Evolutionary conservation across 139 green algal species (phyloP).

Genomic region (Closterium sp.): DNA sequence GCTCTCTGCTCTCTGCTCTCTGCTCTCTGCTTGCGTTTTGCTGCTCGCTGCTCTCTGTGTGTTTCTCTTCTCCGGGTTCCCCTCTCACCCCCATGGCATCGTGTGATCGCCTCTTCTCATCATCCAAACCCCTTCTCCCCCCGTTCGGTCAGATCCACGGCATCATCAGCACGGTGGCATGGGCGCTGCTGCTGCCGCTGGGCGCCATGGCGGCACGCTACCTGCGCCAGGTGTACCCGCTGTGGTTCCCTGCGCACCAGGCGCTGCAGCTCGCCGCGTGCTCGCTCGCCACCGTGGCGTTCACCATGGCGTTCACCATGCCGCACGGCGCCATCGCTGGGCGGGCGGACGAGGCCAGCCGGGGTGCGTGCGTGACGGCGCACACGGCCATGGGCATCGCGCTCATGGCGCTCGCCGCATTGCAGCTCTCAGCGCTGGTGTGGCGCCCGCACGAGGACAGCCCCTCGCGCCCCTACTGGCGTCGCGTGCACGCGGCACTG

Average conservation of each 20-base stretch:
- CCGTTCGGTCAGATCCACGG: slow-evolving; percentile 1
- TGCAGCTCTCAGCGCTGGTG: slow-evolving; percentile 16
- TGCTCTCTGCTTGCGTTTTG: no score
- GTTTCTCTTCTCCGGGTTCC: no score
- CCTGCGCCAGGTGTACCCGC: neutral
- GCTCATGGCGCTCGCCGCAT: neutral
- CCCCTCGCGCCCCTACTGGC: neutral
- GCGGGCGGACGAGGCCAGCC: neutral
- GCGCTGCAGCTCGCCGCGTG: slow-evolving; percentile 2
- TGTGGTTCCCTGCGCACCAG: slow-evolving; percentile 30
- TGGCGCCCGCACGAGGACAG: slow-evolving; percentile 16
- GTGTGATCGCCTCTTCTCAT: neutral
- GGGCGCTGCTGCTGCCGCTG: slow-evolving; percentile 14
- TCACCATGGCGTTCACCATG: slow-evolving; percentile 18
- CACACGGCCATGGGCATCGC: slow-evolving; percentile 3
- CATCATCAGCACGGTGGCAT: slow-evolving; percentile 4
- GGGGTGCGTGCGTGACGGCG: neutral
- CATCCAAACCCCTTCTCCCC: neutral
- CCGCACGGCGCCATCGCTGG: neutral
- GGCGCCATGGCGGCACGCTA: slow-evolving; percentile 18
- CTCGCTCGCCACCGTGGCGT: neutral
- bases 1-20: no score
- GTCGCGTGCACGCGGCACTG: neutral
- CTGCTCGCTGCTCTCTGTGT: no score
- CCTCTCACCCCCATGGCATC: neutral